A percentile compares a stretch with the other conserved stretches of the same genome.
phyloP scores from a whole-genome alignment of 345 rosid genomes.

The Eucalyptus dawsonii region DNA sequence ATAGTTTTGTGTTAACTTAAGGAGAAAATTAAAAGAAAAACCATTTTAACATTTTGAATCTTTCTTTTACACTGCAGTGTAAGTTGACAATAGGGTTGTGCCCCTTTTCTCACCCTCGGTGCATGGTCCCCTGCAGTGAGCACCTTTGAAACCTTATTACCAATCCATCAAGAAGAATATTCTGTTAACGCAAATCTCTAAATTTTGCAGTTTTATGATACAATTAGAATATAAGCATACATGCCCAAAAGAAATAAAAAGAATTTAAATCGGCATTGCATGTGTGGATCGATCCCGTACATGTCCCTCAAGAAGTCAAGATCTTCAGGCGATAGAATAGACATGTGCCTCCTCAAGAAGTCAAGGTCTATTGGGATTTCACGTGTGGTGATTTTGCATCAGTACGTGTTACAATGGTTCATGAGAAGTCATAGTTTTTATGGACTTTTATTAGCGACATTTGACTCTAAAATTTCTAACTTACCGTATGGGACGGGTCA shows the following conservation, averaged over 20 bases:
- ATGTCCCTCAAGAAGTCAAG: not conserved
- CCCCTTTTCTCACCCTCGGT: not conserved
- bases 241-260: not conserved
- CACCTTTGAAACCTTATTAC: not conserved
- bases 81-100: not conserved
- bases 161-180: not conserved
- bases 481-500: no score
- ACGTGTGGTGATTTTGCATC: no score
- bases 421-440: no score
- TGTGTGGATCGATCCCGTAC: not conserved
- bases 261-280: not conserved
- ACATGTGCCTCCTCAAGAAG: no score
- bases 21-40: not conserved
- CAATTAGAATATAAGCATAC: no score
- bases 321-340: no score
- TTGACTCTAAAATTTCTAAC: no score
- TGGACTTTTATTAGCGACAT: no score
- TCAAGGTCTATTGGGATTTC: no score
- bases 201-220: not conserved
- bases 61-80: no score
- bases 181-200: accelerated
- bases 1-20: not conserved
- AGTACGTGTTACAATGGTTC: accelerated
- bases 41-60: not conserved
- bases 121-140: not conserved